Conservation (phyloP, 2,329 filamentous ascomycete genomes). For the Xylaria sp. region DNA sequence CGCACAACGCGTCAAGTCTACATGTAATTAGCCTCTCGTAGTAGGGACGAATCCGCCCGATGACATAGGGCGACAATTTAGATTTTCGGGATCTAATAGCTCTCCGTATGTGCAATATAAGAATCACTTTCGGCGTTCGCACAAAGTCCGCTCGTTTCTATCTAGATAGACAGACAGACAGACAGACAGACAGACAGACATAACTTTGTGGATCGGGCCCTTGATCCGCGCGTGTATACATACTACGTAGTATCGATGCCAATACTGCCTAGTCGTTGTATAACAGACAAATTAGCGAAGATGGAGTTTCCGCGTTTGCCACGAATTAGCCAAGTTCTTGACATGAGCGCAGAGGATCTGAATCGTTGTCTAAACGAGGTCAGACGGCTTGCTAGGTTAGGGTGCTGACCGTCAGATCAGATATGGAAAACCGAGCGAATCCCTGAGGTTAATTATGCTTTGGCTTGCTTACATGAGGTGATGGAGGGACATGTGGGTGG, state of each 20-base stretch:
- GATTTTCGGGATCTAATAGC: neutral
- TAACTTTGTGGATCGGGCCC: neutral
- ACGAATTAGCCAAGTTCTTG: neutral
- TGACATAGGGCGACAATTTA: neutral
- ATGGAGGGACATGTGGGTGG: too few relatives aligned
- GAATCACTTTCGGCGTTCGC: too few relatives aligned
- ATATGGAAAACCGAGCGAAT: conserved; percentile 7
- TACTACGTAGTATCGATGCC: too few relatives aligned
- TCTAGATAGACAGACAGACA: too few relatives aligned
- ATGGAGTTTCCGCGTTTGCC: neutral
- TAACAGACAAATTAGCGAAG: conserved; percentile 4
- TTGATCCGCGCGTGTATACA: neutral
- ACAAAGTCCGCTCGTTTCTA: too few relatives aligned
- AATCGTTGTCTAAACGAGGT: conserved; percentile 1
- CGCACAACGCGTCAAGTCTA: neutral
- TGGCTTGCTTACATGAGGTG: conserved; percentile 10
- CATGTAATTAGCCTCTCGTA: neutral
- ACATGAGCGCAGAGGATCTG: conserved; percentile 4
- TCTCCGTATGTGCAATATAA: neutral
- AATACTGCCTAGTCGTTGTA: too few relatives aligned
- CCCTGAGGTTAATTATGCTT: conserved; percentile 9
- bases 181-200: too few relatives aligned
- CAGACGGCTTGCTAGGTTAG: neutral
- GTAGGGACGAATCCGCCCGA: neutral
- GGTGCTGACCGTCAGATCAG: conserved; percentile 5